Evolutionary conservation across 2,329 filamentous ascomycete genomes (phyloP), one percentile per base, ranked within the genome.

Genomic region (Teratosphaeria viscida): DNA sequence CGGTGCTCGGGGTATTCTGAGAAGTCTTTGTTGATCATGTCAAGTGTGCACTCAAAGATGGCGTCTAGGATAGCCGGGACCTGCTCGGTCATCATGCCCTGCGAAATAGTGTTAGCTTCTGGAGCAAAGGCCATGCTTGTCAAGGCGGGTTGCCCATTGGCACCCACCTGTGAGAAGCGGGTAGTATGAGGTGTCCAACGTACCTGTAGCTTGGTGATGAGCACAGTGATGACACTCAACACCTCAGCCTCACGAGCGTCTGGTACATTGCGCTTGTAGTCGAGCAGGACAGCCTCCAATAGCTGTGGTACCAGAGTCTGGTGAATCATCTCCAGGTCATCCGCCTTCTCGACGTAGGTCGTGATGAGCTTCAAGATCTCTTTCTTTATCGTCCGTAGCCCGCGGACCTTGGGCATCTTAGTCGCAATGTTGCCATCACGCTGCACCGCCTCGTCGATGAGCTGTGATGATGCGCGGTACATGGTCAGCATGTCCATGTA

Each of bases 1-100:
- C 95, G 88, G 73, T 99, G 94, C 74, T 99, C 94, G 0, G 94
- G 94, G 74, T 95, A 99, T 73, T 99, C 94, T 54, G 95, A 96
- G 76, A 99, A 99, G 76, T 99, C 94, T 78, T 99, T 99, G 84
- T 97, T 99, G 78, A 99, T 99, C 94, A 99, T 99, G 70, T 96
- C 91, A 59, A 99, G 81, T 2, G 94, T 99, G 79, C 92, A 97
- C 75, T 97, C 92, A 70, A 99, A 99, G 29, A 99, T 90, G 66
- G 92, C 95, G 75, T 97, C 92, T 89, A 99, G 96, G 71, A 99
- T 97, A 55, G 87, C 87, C 10, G 94, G 91, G 52, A 99, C 90
- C 75, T 97, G 94, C 72, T 97, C 94, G 73, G 97, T 94, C 95
- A 99, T 99, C 71, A 97, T 81, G 66, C 85, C 84, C 89, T 95